Evolutionary conservation across 2,329 filamentous ascomycete species (phyloP).

Genomic region (Ophiostoma tasmaniense): DNA sequence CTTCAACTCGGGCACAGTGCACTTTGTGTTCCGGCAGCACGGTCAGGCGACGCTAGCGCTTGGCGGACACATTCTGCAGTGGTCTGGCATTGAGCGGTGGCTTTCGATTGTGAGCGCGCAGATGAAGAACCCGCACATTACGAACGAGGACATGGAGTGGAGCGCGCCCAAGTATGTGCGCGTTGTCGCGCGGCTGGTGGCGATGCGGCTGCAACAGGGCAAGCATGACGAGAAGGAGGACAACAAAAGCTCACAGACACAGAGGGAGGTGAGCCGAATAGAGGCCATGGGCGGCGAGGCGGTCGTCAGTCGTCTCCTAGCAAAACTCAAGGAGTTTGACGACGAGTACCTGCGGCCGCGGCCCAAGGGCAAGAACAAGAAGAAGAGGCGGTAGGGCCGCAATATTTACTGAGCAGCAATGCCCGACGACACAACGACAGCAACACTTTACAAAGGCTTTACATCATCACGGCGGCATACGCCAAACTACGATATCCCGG

Average conservation of each 20-base stretch:
- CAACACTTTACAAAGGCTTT: background rate
- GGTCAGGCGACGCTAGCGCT: constrained; percentile 27
- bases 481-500: background rate
- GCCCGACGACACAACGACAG: background rate
- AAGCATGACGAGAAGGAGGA: background rate
- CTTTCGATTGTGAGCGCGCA: constrained; percentile 25
- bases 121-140: constrained; percentile 25
- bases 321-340: constrained; percentile 18
- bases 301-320: constrained; percentile 18
- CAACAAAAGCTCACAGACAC: background rate
- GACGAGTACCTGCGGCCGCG: constrained; percentile 14
- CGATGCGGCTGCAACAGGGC: constrained; percentile 13
- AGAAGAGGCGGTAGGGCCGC: background rate
- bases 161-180: constrained; percentile 23
- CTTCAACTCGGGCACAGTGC: constrained; percentile 29
- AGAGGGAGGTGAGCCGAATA: background rate
- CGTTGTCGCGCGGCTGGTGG: constrained; percentile 20
- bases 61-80: constrained; percentile 29
- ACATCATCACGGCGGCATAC: constrained; percentile 27
- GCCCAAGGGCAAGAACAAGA: constrained; percentile 7
- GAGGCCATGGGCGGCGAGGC: constrained; percentile 19
- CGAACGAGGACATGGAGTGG: constrained; percentile 28
- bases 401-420: background rate
- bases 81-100: constrained; percentile 28
- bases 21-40: constrained; percentile 29